Evolutionary conservation across 2,329 filamentous ascomycete genomes (phyloP), one percentile per base, ranked within the genome.

Genomic region (Onygenales sp.): DNA sequence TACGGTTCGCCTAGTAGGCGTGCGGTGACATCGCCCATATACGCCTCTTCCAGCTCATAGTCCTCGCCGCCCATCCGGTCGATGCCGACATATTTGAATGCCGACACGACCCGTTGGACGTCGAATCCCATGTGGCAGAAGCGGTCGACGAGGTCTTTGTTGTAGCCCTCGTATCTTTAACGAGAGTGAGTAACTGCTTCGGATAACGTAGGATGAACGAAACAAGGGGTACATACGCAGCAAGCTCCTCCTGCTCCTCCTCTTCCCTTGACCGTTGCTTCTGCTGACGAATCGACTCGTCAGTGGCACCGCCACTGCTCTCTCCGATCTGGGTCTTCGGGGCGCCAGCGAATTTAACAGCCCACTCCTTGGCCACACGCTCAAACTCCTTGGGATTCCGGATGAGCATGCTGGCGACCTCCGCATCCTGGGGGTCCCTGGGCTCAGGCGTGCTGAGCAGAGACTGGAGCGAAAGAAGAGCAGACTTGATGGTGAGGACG

Each of bases 341-440:
- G 13, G 93, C 93, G 34, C 85, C 83, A 1, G 92, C 93, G 67
- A 91, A 82, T 61, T 82, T 80, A 44, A 94, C 82, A 2, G 93
- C 88, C 93, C 93, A 98, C 59, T 96, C 87, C 57, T 90, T 83
- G 0, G 93, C 93, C 59, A 87, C 85, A 58, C 83, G 79, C 52
- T 87, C 83, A 64, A 96, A 97, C 53, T 84, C 82, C 47, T 87
- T 82, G 0, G 88, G 89, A 46, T 87, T 81, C 2, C 84, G 80
- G 55, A 95, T 77, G 64, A 97, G 78, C 88, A 96, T 95, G 63
- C 81, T 83, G 27, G 93, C 93, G 1, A 97, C 93, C 69, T 96
- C 89, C 40, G 91, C 91, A 65, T 98, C 93, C 74, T 98, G 93
- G 0, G 93, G 93, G 60, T 98, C 93, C 63, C 92, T 94, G 0